A percentile compares a stretch with the other conserved stretches of the same genome.
phyloP scores from a whole-genome alignment of 2,329 filamentous ascomycete genomes.

The Fusarium sp. region DNA sequence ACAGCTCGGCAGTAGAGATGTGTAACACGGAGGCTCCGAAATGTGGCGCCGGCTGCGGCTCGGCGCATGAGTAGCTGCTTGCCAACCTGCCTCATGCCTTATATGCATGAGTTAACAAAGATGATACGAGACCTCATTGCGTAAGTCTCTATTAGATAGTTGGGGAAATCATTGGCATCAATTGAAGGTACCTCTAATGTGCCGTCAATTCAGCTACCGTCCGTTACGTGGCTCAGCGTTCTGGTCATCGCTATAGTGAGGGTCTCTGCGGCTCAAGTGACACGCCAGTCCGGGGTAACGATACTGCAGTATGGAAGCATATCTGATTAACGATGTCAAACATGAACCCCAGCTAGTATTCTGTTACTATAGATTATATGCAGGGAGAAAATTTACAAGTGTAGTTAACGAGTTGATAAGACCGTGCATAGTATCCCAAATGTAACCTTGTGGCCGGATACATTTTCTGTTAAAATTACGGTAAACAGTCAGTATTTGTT shows the following conservation, averaged over 20 bases:
- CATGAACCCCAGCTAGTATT: background rate
- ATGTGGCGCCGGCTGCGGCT: conserved; percentile 25
- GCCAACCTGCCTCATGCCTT: background rate
- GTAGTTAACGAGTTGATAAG: background rate
- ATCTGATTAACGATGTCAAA: background rate
- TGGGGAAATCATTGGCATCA: background rate
- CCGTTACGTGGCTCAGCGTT: background rate
- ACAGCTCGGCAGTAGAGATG: conserved; percentile 31
- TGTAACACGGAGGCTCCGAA: conserved; percentile 33
- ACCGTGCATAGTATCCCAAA: background rate
- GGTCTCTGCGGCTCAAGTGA: background rate
- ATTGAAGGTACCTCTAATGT: background rate
- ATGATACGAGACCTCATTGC: background rate
- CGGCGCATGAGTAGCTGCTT: conserved; percentile 22
- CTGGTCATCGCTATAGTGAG: background rate
- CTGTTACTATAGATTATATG: background rate
- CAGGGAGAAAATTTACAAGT: too few relatives aligned
- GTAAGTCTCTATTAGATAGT: background rate
- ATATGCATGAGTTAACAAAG: background rate
- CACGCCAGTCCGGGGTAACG: background rate
- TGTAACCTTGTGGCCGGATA: background rate
- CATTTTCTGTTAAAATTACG: background rate
- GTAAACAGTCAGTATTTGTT: background rate
- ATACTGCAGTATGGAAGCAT: background rate
- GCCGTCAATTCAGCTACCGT: too few relatives aligned